A percentile compares a stretch with the other conserved stretches of the same genome.
phyloP scores from a whole-genome alignment of 2,329 filamentous ascomycete genomes.

The Magnaporthiopsis incrustans region DNA sequence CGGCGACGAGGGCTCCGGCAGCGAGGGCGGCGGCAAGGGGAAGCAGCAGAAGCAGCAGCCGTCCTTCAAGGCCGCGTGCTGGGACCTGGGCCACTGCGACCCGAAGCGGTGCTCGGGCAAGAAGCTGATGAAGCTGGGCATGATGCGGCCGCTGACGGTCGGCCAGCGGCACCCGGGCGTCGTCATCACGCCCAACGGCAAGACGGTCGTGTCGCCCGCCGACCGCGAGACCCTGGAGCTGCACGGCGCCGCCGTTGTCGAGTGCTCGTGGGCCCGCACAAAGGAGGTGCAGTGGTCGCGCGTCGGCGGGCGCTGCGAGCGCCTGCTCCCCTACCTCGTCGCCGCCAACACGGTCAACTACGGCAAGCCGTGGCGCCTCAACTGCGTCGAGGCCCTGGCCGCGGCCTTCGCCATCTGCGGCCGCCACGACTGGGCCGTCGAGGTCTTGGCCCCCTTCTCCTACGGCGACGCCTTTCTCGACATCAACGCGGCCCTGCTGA shows the following conservation, averaged over 20 bases:
- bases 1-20: constrained; percentile 25
- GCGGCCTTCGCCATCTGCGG: constrained; percentile 92
- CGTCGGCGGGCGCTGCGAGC: constrained; percentile 89
- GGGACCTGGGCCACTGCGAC: constrained; percentile 97
- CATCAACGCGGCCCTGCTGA: constrained; percentile 78
- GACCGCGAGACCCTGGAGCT: constrained; percentile 76
- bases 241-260: constrained; percentile 89
- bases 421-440: constrained; percentile 80
- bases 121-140: constrained; percentile 79
- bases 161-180: constrained; percentile 89
- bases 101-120: constrained; percentile 96
- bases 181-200: constrained; percentile 92
- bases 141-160: constrained; percentile 88
- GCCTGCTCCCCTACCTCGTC: constrained; percentile 86
- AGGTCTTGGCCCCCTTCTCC: constrained; percentile 74
- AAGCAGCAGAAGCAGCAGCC: constrained; percentile 17
- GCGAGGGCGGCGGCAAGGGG: constrained; percentile 8
- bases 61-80: constrained; percentile 86
- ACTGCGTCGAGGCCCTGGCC: constrained; percentile 91
- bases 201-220: constrained; percentile 72
- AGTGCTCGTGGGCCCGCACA: constrained; percentile 93
- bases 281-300: constrained; percentile 83
- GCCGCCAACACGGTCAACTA: constrained; percentile 98
- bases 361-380: constrained; percentile 87
- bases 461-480: constrained; percentile 85